These are phyloP conservation scores for Mesembryanthemum crystallinum DNA, from an alignment of 148 eudicot species.

Conservation along the genomic window DNA sequence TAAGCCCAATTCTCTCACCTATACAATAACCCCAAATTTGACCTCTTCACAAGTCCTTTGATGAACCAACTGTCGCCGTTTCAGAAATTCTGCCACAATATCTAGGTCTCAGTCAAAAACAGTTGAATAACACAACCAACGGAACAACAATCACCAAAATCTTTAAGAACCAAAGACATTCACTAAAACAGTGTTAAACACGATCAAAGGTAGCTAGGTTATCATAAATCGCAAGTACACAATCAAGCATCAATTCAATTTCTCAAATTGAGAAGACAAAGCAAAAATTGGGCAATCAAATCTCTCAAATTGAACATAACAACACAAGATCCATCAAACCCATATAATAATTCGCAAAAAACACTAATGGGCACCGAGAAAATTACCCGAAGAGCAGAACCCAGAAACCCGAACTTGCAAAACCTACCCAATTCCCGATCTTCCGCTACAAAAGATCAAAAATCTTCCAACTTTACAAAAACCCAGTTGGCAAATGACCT, in stretches of 20 bases:
- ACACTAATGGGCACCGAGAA: neutral
- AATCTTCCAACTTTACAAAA: conserved; percentile 14
- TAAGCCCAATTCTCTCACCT: neutral
- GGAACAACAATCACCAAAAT: neutral
- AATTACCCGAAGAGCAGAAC: conserved; percentile 7
- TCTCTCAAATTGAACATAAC: neutral
- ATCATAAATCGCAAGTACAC: neutral
- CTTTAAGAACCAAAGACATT: neutral
- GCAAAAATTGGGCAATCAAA: conserved; percentile 3
- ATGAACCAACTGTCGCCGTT: neutral
- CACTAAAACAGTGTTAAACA: neutral
- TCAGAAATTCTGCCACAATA: neutral
- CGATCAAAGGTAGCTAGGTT: neutral
- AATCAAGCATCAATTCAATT: conserved; percentile 11
- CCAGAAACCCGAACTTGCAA: conserved; percentile 15
- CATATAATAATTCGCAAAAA: neutral
- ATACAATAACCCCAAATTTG: neutral
- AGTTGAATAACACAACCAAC: conserved; percentile 6
- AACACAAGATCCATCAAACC: neutral
- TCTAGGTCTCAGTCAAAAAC: neutral
- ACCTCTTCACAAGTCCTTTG: conserved; percentile 3
- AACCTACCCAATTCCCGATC: conserved; percentile 16
- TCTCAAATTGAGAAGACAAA: neutral
- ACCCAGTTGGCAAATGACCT: conserved; percentile 27
- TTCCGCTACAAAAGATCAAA: neutral